Evolutionary conservation across 495 filamentous ascomycete genomes (phyloP).

Genomic region (Hypoxylon crocopeplum): DNA sequence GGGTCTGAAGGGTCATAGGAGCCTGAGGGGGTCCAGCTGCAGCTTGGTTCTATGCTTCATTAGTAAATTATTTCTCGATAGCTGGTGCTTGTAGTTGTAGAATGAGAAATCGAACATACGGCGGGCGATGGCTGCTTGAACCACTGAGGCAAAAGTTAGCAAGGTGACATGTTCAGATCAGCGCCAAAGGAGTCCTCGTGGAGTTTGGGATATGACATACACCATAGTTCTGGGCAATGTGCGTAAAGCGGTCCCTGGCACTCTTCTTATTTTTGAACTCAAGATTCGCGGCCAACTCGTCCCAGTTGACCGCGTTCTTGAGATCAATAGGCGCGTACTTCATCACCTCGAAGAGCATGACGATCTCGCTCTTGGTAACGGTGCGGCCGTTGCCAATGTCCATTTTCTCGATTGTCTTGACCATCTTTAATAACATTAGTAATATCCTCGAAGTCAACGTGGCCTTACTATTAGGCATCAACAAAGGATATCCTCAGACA

Average conservation of each 20-base stretch:
- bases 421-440: no score
- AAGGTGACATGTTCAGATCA: not conserved
- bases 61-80: no score
- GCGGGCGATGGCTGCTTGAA: no score
- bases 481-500: no score
- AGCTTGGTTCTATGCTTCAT: no score
- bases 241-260: not conserved
- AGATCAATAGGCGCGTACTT: not conserved
- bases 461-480: no score
- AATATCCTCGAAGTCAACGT: no score
- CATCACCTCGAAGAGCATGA: not conserved
- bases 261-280: not conserved
- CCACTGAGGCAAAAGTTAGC: not conserved
- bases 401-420: not conserved
- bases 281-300: not conserved
- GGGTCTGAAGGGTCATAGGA: no score
- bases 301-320: not conserved
- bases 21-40: no score
- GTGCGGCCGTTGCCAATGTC: not conserved
- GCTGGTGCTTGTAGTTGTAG: no score
- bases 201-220: not conserved
- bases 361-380: not conserved
- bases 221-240: not conserved
- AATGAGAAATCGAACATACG: no score
- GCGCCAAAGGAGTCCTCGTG: not conserved